Base-by-base conservation (phyloP, 2,329 filamentous ascomycete species). In the Colletotrichum eremochloae region DNA sequence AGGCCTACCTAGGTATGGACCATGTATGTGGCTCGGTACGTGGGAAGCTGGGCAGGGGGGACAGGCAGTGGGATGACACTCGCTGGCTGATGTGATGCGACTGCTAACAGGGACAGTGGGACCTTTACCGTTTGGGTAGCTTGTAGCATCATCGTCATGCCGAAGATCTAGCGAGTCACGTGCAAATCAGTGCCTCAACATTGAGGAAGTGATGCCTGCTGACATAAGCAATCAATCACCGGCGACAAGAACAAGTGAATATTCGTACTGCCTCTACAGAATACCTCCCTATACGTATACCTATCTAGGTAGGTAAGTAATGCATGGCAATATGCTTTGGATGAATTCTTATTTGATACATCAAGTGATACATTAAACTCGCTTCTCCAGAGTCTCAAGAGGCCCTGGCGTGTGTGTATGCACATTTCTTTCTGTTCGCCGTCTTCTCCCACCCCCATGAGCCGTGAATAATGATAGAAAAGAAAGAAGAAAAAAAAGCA, bases 121-220 rank as follows among this genome's bases (percentile, higher is more conserved):
- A 72, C 75, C 75, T 79, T 74, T n/a, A 77, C 75, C 77, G 76
- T 79, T 76, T 71, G 67, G 50, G 72, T 68, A 69, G 69, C 69
- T 55, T 15, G 53, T 69, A 64, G 60, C 69, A 72, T 69, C 69
- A 69, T 72, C 65, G 76, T 81, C 80, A 81, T 80, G 74, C 75
- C 75, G 71, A 71, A 68, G 73, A 64, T 67, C 66, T 58, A 73
- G 72, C 75, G 68, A 67, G 72, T 68, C 71, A 52, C 53, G 63
- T 14, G 76, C 79, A 80, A 81, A 24, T 24, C 24, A 24, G 72
- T 7, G 9, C 1, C 15, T 44, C 20, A 6, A 36, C 44, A n/a
- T 14, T 20, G 11, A 20, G 14, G 4, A 24, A 63, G 9, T 62
- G 29, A 31, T 12, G 48, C 5, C 4, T n/a, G 62, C 50, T 64